These are phyloP conservation scores for Cladobotryum mycophilum DNA, from an alignment of 2,329 filamentous ascomycete genomes.

Conservation along the genomic window DNA sequence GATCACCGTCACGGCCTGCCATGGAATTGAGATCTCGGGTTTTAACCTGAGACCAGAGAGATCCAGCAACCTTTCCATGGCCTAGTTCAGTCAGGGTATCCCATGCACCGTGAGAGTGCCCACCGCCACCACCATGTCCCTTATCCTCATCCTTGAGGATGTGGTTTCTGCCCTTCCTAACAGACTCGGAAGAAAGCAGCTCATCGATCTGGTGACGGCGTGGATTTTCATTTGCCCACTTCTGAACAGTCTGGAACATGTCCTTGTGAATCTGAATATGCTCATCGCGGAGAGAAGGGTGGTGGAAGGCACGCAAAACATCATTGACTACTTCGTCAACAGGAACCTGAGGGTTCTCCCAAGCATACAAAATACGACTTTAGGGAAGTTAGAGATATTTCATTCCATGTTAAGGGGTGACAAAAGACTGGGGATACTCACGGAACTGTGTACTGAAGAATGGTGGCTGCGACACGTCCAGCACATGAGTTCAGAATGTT, in stretches of 20 bases:
- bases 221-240: constrained; percentile 68
- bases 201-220: constrained; percentile 64
- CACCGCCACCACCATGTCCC: constrained; percentile 26
- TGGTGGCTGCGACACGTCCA: constrained; percentile 65
- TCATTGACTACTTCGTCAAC: constrained; percentile 81
- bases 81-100: constrained; percentile 39
- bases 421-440: constrained; percentile 31
- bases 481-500: constrained; percentile 72
- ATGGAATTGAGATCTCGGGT: constrained; percentile 52
- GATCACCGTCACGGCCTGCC: constrained; percentile 40
- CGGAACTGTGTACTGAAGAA: constrained; percentile 83
- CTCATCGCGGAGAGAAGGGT: constrained; percentile 75
- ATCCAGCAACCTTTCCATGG: constrained; percentile 53
- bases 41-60: constrained; percentile 56
- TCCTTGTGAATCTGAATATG: constrained; percentile 71
- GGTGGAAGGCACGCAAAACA: constrained; percentile 78
- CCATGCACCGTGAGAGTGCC: constrained; percentile 38
- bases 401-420: neutral
- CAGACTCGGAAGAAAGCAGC: constrained; percentile 75
- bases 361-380: constrained; percentile 78
- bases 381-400: neutral
- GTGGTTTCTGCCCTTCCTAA: constrained; percentile 79
- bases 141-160: constrained; percentile 34
- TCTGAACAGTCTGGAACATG: constrained; percentile 83
- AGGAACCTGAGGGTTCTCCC: constrained; percentile 79